A percentile compares a stretch with the other conserved stretches of the same genome.
phyloP scores from a whole-genome alignment of 495 filamentous ascomycete species.

The Lasiosphaeria ovina region DNA sequence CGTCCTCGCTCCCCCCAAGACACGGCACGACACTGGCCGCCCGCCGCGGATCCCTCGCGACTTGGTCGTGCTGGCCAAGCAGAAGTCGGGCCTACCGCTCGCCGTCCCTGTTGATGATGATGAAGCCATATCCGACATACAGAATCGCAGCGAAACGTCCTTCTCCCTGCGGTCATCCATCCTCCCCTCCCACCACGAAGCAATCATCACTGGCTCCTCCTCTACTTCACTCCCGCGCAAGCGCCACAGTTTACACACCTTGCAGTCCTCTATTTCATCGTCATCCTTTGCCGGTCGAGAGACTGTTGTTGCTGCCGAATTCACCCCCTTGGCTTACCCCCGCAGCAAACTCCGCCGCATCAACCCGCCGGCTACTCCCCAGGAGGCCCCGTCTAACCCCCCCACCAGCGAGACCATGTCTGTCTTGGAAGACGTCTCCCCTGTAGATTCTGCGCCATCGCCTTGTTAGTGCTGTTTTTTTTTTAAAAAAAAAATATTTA shows the following conservation, averaged over 20 bases:
- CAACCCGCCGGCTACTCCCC: background rate
- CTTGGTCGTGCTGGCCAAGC: conserved; percentile 20
- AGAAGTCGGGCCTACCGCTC: conserved; percentile 1
- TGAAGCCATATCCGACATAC: conserved; percentile 7
- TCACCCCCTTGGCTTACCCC: conserved; percentile 19
- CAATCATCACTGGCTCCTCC: conserved; percentile 9
- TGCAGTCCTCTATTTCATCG: conserved; percentile 28
- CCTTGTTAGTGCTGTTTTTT: conserved; percentile 21
- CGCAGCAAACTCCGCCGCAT: conserved; percentile 8
- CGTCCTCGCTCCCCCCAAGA: conserved; percentile 8
- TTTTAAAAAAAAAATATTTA: too few species aligned
- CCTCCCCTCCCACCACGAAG: conserved; percentile 16
- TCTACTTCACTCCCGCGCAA: conserved; percentile 18
- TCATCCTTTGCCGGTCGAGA: conserved; percentile 21
- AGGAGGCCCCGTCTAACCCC: background rate
- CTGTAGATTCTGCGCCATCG: conserved; percentile 11
- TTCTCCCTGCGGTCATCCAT: conserved; percentile 17
- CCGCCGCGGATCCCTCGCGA: conserved; percentile 18
- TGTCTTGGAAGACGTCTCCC: background rate
- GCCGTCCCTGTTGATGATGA: conserved; percentile 4
- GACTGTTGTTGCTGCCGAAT: conserved; percentile 5
- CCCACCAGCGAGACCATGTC: background rate
- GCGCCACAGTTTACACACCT: conserved; percentile 29
- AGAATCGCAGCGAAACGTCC: conserved; percentile 8
- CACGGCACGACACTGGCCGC: conserved; percentile 4